Evolutionary conservation across 371 early-diverging fungal species (phyloP).

Genomic region (Mortierella sp.): DNA sequence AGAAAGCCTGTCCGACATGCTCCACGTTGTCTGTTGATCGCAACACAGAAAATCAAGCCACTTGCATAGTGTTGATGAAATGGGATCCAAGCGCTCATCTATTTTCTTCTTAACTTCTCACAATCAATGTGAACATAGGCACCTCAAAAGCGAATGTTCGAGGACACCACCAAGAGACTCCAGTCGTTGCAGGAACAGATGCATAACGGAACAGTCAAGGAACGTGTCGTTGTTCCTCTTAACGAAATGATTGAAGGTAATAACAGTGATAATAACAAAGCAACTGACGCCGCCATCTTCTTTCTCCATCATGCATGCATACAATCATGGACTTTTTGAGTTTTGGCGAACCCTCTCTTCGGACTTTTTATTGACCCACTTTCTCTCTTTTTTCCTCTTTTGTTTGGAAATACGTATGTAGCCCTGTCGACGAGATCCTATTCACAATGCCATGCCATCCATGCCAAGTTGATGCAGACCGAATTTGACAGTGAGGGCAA

Average conservation of each 20-base stretch:
- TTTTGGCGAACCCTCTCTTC: background rate
- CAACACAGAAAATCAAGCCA: background rate
- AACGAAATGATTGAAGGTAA: conserved; percentile 58
- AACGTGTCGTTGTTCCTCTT: conserved; percentile 61
- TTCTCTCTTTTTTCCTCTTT: background rate
- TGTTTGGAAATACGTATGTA: background rate
- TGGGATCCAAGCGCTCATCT: background rate
- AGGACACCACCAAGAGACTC: conserved; percentile 73
- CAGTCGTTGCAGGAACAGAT: conserved; percentile 66
- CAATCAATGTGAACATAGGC: conserved; percentile 42
- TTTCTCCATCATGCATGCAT: background rate
- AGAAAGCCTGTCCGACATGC: background rate
- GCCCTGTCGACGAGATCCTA: conserved; percentile 55
- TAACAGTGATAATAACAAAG: background rate
- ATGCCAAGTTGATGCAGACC: conserved; percentile 74
- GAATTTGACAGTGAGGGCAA: conserved; percentile 73
- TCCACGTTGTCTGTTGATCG: background rate
- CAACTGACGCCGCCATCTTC: background rate
- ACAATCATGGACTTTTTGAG: background rate
- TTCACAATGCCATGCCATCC: conserved; percentile 64
- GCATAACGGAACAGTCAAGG: conserved; percentile 64
- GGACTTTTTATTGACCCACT: background rate
- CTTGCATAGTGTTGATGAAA: background rate
- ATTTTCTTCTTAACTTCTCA: background rate
- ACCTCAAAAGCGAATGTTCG: conserved; percentile 69